phyloP scores from a whole-genome alignment of 768 basidiomycete species.

The Cystobasidium tubakii region DNA sequence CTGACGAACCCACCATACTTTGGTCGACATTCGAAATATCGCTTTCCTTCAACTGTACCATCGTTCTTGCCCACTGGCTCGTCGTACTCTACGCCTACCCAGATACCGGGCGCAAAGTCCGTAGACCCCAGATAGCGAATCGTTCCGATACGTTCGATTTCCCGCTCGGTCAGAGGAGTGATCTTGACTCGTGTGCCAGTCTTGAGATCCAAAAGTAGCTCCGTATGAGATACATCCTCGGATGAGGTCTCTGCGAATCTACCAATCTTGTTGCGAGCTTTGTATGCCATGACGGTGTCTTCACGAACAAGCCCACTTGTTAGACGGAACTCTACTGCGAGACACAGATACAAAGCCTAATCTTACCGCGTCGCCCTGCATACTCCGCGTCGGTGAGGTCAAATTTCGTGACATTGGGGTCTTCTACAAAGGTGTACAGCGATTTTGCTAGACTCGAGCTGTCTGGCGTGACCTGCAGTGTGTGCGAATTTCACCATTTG shows the following conservation, averaged over 20 bases:
- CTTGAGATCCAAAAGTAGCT: neutral
- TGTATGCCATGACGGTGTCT: slow-evolving; percentile 87
- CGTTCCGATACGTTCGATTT: slow-evolving; percentile 54
- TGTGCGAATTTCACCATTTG: no score
- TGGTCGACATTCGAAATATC: slow-evolving; percentile 74
- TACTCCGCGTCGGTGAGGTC: slow-evolving; percentile 78
- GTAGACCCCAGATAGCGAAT: slow-evolving; percentile 81
- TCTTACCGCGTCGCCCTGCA: slow-evolving; percentile 54
- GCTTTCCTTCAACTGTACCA: slow-evolving; percentile 64
- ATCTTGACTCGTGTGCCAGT: slow-evolving; percentile 6
- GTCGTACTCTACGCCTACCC: slow-evolving; percentile 83
- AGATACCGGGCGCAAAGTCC: slow-evolving; percentile 69
- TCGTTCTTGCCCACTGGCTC: slow-evolving; percentile 90
- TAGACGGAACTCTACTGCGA: no score
- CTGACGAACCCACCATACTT: slow-evolving; percentile 83
- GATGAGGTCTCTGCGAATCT: slow-evolving; percentile 61
- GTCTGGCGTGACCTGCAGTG: slow-evolving; percentile 52
- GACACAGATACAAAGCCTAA: no score
- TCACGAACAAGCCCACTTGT: neutral
- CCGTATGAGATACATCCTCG: neutral
- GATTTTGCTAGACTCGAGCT: slow-evolving; percentile 66
- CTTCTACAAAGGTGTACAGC: slow-evolving; percentile 67
- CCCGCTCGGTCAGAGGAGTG: neutral
- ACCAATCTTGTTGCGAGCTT: slow-evolving; percentile 77
- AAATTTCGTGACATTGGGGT: slow-evolving; percentile 78